Evolutionary conservation across 169 alveolate genomes (phyloP).

Genomic region (Plasmodium relictum): DNA sequence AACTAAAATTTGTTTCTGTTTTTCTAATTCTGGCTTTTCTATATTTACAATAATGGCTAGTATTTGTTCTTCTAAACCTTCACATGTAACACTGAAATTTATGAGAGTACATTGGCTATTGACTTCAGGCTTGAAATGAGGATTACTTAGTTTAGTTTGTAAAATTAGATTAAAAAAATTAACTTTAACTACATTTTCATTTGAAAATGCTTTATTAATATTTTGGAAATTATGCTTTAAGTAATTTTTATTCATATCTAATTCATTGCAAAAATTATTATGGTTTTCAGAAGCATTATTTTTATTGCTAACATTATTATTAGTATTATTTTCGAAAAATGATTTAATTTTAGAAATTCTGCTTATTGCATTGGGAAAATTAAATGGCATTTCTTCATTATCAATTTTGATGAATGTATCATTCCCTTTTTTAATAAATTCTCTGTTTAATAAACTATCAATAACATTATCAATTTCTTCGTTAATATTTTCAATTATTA

Average conservation of each 20-base stretch:
- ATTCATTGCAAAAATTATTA: neutral
- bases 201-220: slow-evolving; percentile 74
- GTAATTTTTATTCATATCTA: slow-evolving; percentile 24
- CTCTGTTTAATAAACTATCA: slow-evolving; percentile 95
- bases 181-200: slow-evolving; percentile 93
- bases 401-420: slow-evolving; percentile 56
- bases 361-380: slow-evolving; percentile 64
- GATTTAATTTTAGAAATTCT: slow-evolving; percentile 45
- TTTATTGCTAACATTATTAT: neutral
- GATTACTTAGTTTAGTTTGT: slow-evolving; percentile 95
- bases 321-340: slow-evolving; percentile 24
- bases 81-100: slow-evolving; percentile 97
- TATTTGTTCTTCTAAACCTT: slow-evolving; percentile 97
- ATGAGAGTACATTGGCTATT: slow-evolving; percentile 97
- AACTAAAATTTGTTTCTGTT: slow-evolving; percentile 94
- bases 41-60: slow-evolving; percentile 95
- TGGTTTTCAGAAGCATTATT: neutral
- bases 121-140: slow-evolving; percentile 98
- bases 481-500: slow-evolving; percentile 94
- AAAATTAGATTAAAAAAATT: slow-evolving; percentile 94
- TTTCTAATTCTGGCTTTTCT: slow-evolving; percentile 96
- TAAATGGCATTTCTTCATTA: slow-evolving; percentile 62
- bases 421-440: slow-evolving; percentile 93
- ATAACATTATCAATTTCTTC: slow-evolving; percentile 96
- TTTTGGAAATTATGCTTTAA: slow-evolving; percentile 24